These are phyloP conservation scores for Rhinocladiella mackenziei DNA, from an alignment of 2,329 filamentous ascomycete genomes.

Conservation along the genomic window DNA sequence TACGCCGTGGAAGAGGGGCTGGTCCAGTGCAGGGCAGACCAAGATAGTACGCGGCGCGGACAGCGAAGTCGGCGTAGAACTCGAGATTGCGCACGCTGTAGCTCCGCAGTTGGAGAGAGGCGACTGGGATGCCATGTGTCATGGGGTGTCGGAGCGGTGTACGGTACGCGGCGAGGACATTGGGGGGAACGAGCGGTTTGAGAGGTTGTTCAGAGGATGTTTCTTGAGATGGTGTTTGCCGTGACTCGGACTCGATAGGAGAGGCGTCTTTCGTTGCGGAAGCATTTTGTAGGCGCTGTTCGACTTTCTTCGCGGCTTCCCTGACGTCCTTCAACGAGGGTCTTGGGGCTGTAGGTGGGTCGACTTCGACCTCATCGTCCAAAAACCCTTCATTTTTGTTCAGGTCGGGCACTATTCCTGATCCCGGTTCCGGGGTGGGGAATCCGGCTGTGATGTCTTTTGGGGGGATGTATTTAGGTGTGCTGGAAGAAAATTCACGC, in stretches of 20 bases:
- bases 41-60: conserved; percentile 92
- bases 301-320: no score
- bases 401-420: conserved; percentile 10
- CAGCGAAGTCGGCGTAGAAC: conserved; percentile 89
- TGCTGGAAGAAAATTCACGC: conserved; percentile 12
- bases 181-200: conserved; percentile 23
- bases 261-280: no score
- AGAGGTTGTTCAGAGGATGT: background rate
- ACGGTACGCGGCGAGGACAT: conserved; percentile 65
- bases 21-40: conserved; percentile 81
- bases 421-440: conserved; percentile 19
- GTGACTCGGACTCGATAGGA: background rate
- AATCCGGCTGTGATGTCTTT: conserved; percentile 24
- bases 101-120: conserved; percentile 88
- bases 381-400: background rate
- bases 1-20: conserved; percentile 77
- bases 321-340: no score
- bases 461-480: conserved; percentile 4
- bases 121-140: conserved; percentile 73
- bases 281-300: no score
- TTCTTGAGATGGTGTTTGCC: background rate
- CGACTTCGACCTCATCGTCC: no score
- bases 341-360: background rate
- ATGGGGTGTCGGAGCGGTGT: conserved; percentile 70
- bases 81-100: conserved; percentile 87